Evolutionary conservation across 164 flowering plant genomes (phyloP), one percentile per base, ranked within the genome.

Genomic region (Liquidambar formosana): DNA sequence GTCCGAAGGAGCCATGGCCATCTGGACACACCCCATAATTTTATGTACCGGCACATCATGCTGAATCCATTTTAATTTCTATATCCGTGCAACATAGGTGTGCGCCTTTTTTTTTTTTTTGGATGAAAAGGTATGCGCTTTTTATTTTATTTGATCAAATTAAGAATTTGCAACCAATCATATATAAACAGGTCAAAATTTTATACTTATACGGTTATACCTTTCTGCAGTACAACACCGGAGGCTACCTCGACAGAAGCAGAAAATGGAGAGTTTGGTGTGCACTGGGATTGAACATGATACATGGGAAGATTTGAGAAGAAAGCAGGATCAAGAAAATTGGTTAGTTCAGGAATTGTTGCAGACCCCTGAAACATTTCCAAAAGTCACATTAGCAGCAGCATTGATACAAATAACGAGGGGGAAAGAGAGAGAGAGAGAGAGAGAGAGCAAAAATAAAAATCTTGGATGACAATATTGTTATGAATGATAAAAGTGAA

Each of bases 291-390:
- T 80, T 82, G 94, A 73, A 93, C 38, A 66, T 76, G 60, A 75
- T 88, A 86, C 8, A 91, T 25, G n/a, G 86, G 85, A 63, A 57
- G 71, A 61, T 57, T 60, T 0, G 87, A 80, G 67, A 71, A 28
- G 76, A 89, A 85, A 66, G 89, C 98, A 58, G 96, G 81, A 21
- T 95, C 97, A 63, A 90, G 76, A 69, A 75, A 86, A 73, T 82
- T 79, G 61, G 26, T 10, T 0, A 1, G 0, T 4, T 48, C 53
- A 28, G 92, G 64, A 65, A 54, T 2, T 73, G 91, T 61, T 14
- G 74, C 82, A 69, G 96, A 73, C 22, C 96, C 98, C 98, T 94
- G 84, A 66, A 77, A 75, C 21, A 68, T 75, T 64, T 61, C 66
- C 6, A 49, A 49, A 61, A 64, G n/a, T 19, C 54, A 63, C 1